These are phyloP conservation scores for Saccharomycopsis sp. DNA, from an alignment of 805 yeast species.

Conservation along the genomic window DNA sequence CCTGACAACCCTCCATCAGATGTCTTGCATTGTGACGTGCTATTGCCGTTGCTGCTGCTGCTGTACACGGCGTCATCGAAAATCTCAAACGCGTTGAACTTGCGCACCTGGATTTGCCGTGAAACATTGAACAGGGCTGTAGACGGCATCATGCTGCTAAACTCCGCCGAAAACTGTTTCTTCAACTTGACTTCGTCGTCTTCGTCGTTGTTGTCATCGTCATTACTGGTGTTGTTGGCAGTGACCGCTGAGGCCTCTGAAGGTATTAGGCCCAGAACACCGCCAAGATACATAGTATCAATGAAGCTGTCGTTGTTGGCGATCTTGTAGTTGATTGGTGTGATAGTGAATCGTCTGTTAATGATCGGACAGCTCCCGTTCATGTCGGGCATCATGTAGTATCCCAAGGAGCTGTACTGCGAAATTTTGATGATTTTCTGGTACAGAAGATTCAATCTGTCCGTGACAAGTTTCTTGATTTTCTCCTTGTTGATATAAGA, in stretches of 20 bases:
- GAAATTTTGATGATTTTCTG: constrained; percentile 20
- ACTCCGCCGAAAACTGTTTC: not conserved
- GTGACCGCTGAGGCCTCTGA: not conserved
- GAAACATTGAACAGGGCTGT: constrained; percentile 11
- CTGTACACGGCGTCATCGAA: constrained; percentile 55
- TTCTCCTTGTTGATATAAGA: constrained; percentile 15
- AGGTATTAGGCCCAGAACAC: not conserved
- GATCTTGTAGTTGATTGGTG: constrained; percentile 16
- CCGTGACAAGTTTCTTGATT: constrained; percentile 14
- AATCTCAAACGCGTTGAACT: constrained; percentile 53
- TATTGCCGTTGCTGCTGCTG: too few species aligned
- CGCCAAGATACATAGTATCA: not conserved
- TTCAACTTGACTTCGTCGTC: not conserved
- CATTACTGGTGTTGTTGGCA: constrained; percentile 1
- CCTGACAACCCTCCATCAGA: not conserved
- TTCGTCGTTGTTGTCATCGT: constrained; percentile 1
- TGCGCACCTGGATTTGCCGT: constrained; percentile 21
- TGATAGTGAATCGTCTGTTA: constrained; percentile 15
- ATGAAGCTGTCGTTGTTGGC: constrained; percentile 5
- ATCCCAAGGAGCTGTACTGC: constrained; percentile 18
- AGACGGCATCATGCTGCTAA: not conserved
- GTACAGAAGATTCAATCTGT: constrained; percentile 20
- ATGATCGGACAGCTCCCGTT: constrained; percentile 19
- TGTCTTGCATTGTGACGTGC: not conserved
- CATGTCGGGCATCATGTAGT: constrained; percentile 21